A percentile compares a stretch with the other conserved stretches of the same genome.
Evolutionary conservation across 805 yeast species (phyloP).

Genomic region (Saccharomyces eubayanus): DNA sequence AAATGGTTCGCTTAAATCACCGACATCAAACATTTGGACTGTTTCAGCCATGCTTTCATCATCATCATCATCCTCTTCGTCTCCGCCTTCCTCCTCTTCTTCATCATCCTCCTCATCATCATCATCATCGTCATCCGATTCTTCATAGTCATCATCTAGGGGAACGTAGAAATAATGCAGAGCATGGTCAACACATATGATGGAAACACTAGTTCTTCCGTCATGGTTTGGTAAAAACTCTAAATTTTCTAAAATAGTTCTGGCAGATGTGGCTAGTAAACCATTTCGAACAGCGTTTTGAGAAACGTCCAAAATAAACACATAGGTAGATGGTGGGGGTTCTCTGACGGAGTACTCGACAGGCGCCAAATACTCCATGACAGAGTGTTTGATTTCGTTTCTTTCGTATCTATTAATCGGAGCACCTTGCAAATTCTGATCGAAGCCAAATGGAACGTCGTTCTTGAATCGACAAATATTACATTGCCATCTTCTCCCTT

Average conservation of each 20-base stretch:
- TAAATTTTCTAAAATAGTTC: conserved; percentile 77
- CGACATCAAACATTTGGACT: conserved; percentile 73
- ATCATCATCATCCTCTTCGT: background rate
- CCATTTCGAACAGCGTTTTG: conserved; percentile 72
- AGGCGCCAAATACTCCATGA: conserved; percentile 90
- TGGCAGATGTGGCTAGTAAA: conserved; percentile 73
- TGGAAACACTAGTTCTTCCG: conserved; percentile 73
- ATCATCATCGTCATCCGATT: conserved; percentile 54
- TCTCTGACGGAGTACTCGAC: conserved; percentile 88
- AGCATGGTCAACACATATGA: conserved; percentile 81
- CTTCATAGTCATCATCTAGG: conserved; percentile 37
- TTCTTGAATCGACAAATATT: conserved; percentile 83
- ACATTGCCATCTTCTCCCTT: conserved; percentile 89
- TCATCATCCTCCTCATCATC: conserved; percentile 79
- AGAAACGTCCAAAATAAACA: conserved; percentile 82
- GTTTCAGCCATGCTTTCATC: conserved; percentile 35
- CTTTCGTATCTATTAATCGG: conserved; percentile 63
- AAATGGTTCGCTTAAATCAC: conserved; percentile 89
- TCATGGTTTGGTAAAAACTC: conserved; percentile 84
- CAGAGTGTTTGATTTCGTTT: conserved; percentile 74
- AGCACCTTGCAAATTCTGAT: conserved; percentile 51
- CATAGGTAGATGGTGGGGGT: conserved; percentile 86
- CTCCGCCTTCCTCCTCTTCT: conserved; percentile 31
- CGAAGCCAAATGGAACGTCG: conserved; percentile 80
- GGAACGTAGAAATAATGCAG: conserved; percentile 77